These are phyloP conservation scores for Puccinellia tenuiflora DNA, from an alignment of 176 grass and related monocot genomes.

Conservation along the genomic window DNA sequence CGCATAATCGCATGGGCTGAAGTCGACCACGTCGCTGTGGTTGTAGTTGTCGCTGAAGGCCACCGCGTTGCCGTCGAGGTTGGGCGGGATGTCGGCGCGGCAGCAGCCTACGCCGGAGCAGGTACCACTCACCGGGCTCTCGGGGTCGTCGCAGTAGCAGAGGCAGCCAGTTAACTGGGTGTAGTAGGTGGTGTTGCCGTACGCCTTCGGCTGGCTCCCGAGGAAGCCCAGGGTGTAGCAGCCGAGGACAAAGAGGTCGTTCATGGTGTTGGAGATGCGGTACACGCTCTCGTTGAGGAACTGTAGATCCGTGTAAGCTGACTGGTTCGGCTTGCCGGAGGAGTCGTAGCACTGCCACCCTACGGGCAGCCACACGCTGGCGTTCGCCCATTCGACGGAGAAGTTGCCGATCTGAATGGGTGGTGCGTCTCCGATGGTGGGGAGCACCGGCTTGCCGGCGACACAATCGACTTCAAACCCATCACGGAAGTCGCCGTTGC, in stretches of 20 bases:
- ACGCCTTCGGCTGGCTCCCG: too few species aligned
- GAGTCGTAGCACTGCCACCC: conserved; percentile 5
- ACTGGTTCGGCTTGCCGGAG: neutral
- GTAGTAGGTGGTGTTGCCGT: neutral
- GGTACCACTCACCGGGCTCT: neutral
- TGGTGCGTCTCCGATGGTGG: neutral
- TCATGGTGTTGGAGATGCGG: conserved; percentile 11
- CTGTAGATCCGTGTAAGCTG: too few species aligned
- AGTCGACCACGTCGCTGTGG: rapidly evolving
- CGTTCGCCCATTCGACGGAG: neutral
- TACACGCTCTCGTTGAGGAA: neutral
- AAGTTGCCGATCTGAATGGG: neutral
- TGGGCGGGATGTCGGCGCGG: neutral
- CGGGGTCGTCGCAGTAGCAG: neutral
- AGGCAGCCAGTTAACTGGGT: neutral
- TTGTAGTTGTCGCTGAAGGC: too few species aligned
- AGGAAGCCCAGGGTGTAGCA: neutral
- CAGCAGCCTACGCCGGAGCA: conserved; percentile 10
- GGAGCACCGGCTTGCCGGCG: neutral
- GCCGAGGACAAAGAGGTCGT: neutral
- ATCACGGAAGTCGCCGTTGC: neutral
- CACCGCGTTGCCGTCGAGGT: neutral
- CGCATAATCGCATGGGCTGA: neutral
- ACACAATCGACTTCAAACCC: conserved; percentile 37
- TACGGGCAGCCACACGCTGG: conserved; percentile 7